Evolutionary conservation across 768 basidiomycete genomes (phyloP).

Genomic region (Panellus pusillus): DNA sequence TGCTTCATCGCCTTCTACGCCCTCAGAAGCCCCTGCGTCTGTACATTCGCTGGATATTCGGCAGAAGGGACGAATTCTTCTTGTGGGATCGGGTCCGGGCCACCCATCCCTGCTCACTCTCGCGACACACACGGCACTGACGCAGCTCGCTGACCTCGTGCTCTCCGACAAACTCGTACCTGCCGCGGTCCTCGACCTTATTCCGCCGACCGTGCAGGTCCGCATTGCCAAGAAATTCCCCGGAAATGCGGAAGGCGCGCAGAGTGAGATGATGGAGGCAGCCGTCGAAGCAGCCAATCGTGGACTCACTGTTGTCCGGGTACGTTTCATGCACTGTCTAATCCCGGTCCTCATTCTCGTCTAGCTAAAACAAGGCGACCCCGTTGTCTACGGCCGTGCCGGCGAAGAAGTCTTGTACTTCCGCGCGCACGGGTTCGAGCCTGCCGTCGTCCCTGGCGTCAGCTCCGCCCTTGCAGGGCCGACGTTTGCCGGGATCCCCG

Average conservation of each 20-base stretch:
- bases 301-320: constrained; percentile 86
- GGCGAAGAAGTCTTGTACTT: constrained; percentile 96
- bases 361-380: constrained; percentile 96
- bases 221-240: constrained; percentile 97
- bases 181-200: constrained; percentile 77
- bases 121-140: constrained; percentile 80
- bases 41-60: constrained; percentile 35
- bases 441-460: constrained; percentile 86
- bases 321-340: constrained; percentile 36
- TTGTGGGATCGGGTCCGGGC: constrained; percentile 94
- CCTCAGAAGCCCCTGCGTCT: constrained; percentile 22
- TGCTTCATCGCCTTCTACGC: constrained; percentile 12
- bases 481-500: constrained; percentile 85
- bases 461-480: constrained; percentile 90
- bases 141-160: constrained; percentile 79
- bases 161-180: constrained; percentile 98
- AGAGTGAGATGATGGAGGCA: constrained; percentile 91
- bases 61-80: constrained; percentile 70
- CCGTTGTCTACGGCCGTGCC: constrained; percentile 89
- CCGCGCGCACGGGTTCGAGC: constrained; percentile 80
- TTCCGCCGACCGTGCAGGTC: constrained; percentile 70
- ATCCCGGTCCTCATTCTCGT: neutral
- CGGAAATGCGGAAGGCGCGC: constrained; percentile 94
- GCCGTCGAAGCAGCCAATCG: constrained; percentile 79
- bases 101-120: constrained; percentile 90